Evolutionary conservation across 225 moss, liverwort and hornwort species (phyloP), one percentile per base, ranked within the genome.

Genomic region (Pleurozium schreberi): DNA sequence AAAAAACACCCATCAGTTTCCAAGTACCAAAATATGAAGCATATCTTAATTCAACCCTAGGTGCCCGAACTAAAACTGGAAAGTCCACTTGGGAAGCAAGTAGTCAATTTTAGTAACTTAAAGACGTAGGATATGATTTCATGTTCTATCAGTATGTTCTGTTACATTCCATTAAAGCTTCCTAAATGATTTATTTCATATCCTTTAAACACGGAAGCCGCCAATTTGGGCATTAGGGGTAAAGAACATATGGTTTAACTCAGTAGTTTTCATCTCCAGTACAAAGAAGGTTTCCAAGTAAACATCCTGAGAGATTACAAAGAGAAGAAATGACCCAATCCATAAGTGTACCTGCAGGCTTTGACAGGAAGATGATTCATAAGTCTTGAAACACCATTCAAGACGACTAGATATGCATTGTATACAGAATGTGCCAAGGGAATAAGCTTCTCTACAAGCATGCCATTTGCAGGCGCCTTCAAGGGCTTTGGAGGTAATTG

Each of bases 341-440:
- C 83, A 68, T n/a, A 26, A 43, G 57, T 17, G 49, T 90, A 97
- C 99, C 97, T 99, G 97, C 99, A 99, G 28, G 96, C 95, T 90
- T 90, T 92, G 34, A 99, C 93, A 9, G 97, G 91, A 49, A 93
- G 50, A 74, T 90, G 87, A 86, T 93, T 92, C 80, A 96, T 58
- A 62, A 99, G 96, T 83, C 92, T 93, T 45, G 91, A 83, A 82
- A 96, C 95, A 71, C 97, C 99, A 85, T 95, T 91, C 75, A 92
- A 82, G 81, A 95, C 79, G 47, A 95, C 91, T 28, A 80, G 91
- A 87, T 94, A 95, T 66, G 97, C 95, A 88, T 91, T 73, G 84
- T 96, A 92, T 34, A 95, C 96, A 23, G 84, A 83, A 83, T 96
- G 90, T 77, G 97, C 97, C 27, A 95, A 62, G 43, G 99, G 96